Conservation (phyloP, 768 basidiomycete species). For the Agaricus sinodeliciosus region DNA sequence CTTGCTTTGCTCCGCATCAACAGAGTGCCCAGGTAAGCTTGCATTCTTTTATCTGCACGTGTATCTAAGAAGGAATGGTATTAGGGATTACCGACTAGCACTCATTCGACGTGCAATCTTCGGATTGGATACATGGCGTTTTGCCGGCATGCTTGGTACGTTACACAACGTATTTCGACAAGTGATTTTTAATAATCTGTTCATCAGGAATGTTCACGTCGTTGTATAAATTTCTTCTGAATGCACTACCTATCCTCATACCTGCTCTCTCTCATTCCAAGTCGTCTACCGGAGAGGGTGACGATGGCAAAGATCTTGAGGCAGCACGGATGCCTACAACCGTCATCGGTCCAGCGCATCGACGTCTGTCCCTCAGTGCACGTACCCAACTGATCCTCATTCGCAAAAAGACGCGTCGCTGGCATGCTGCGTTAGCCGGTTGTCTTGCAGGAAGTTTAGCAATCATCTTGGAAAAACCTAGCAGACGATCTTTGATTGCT, state of each 20-base stretch:
- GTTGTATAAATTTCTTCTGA: constrained; percentile 75
- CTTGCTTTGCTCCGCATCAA: constrained; percentile 71
- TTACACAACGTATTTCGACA: background rate
- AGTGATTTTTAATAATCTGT: background rate
- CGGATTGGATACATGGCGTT: constrained; percentile 75
- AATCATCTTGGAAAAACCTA: constrained; percentile 71
- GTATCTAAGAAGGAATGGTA: background rate
- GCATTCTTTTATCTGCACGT: background rate
- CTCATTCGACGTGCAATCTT: constrained; percentile 80
- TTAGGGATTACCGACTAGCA: constrained; percentile 59
- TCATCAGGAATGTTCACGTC: constrained; percentile 58
- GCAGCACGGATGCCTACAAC: constrained; percentile 17
- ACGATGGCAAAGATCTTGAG: constrained; percentile 22
- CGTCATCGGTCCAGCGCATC: constrained; percentile 23
- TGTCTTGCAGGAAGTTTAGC: constrained; percentile 65
- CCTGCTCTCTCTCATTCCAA: constrained; percentile 34
- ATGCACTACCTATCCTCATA: constrained; percentile 67
- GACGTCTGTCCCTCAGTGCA: constrained; percentile 53
- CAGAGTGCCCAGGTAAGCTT: constrained; percentile 53
- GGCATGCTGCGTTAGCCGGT: constrained; percentile 80
- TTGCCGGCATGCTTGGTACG: constrained; percentile 82
- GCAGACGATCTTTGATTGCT: constrained; percentile 59
- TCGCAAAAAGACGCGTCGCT: constrained; percentile 60
- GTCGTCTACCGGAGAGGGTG: constrained; percentile 22
- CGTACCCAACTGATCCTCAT: constrained; percentile 59